phyloP scores from a whole-genome alignment of 768 basidiomycete genomes.

The Kwoniella botswanensis region DNA sequence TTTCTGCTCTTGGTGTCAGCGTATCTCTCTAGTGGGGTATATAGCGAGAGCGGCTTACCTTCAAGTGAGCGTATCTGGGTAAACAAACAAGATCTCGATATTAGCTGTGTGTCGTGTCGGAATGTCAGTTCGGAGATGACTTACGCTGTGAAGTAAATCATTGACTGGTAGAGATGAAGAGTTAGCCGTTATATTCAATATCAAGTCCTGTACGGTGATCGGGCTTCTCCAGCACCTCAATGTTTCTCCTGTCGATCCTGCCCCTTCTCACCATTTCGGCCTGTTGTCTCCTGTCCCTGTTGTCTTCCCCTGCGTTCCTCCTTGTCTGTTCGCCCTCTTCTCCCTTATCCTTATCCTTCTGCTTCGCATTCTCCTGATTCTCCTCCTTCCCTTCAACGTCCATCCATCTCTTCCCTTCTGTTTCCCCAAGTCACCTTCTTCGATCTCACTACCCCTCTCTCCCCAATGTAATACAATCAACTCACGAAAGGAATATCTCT shows the following conservation, averaged over 20 bases:
- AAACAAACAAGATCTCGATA: no score
- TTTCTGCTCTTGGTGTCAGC: constrained; percentile 67
- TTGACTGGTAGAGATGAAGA: constrained; percentile 62
- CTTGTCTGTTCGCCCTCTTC: not conserved
- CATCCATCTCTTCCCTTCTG: not conserved
- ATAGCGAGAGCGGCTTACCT: constrained; percentile 38
- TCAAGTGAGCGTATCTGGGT: constrained; percentile 66
- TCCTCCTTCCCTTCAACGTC: not conserved
- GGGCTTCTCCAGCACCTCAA: not conserved
- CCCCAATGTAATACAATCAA: not conserved
- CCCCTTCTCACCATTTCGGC: not conserved
- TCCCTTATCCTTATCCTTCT: not conserved
- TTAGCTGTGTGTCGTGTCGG: not conserved
- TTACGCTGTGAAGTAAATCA: constrained; percentile 67
- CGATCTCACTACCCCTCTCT: not conserved
- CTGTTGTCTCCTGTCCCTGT: no score
- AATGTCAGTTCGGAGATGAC: not conserved
- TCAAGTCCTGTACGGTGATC: not conserved
- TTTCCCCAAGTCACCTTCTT: not conserved
- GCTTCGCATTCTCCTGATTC: not conserved
- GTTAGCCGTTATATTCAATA: not conserved
- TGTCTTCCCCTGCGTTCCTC: not conserved
- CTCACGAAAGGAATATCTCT: constrained; percentile 87
- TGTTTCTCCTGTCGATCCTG: not conserved
- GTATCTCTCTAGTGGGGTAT: not conserved